Base-by-base conservation (phyloP, 306 rosid species). In the Lithocarpus polystachyus region DNA sequence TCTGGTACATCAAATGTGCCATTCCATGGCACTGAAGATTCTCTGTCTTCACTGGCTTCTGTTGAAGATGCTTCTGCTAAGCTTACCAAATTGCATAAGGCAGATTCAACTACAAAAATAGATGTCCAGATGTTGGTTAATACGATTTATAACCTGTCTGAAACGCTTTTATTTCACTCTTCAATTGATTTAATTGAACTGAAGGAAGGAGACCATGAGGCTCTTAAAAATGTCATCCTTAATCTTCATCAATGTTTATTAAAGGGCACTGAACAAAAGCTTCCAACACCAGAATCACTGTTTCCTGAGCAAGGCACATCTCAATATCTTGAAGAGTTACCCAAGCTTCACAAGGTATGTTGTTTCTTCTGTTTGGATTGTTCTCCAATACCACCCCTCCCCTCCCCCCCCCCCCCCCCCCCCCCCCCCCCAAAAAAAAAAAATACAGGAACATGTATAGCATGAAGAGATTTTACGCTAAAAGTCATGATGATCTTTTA, bases 81-180 rank as follows among this genome's bases (percentile, higher is more conserved):
- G 61, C 82, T 84, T 31, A 70, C 71, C 74, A 80, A 82, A 75
- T 59, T 86, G 35, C 65, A 35, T 74, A 81, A 8, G 69, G 81
- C 82, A 72, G 90, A 80, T 29, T 74, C 91, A 73, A 64, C 62
- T 81, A 74, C 69, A 20, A 93, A 84, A 77, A 71, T 87, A 67
- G 89, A 89, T 87, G 86, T 86, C 82, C 89, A 69, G 72, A 75
- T 76, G 83, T 81, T 96, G 86, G 84, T 93, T 74, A 81, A 82
- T 74, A 82, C 82, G 5, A 79, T 96, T 84, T 86, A 79, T 62
- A 87, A 84, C 77, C 57, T 90, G 80, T 91, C 98, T 60, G 93
- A 91, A 22, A 56, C 87, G 78, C 94, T 96, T 82, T 84, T 91
- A 75, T 54, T 22, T 74, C 88, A 90, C 81, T 87, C 89, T 84